Conservation (phyloP, 352 stramenopile genomes). For the Phytophthora crassamura region DNA sequence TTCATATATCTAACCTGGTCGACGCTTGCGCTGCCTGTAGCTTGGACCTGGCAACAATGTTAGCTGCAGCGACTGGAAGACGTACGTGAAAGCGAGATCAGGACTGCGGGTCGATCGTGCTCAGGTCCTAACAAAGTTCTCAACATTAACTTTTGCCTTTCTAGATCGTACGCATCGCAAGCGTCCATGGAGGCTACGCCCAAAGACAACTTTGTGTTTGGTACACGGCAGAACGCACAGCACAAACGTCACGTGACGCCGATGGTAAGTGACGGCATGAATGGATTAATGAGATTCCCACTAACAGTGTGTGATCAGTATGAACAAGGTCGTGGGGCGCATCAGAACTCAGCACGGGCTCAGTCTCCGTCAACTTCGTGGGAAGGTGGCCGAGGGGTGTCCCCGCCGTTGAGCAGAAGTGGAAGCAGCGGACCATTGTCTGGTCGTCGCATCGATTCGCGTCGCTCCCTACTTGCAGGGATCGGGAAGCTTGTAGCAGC, state of each 20-base stretch:
- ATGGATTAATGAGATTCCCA: no score
- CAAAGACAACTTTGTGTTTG: constrained; percentile 54
- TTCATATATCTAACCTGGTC: no score
- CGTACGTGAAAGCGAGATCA: constrained; percentile 40
- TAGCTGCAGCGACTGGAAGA: constrained; percentile 71
- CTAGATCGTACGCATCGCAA: constrained; percentile 71
- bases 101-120: neutral
- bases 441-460: constrained; percentile 53
- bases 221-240: constrained; percentile 61
- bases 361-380: constrained; percentile 25
- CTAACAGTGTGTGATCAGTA: constrained; percentile 27
- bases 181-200: constrained; percentile 56
- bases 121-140: neutral
- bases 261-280: constrained; percentile 57
- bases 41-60: constrained; percentile 52
- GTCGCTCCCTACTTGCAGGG: constrained; percentile 72
- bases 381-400: constrained; percentile 18
- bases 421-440: constrained; percentile 43
- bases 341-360: constrained; percentile 13
- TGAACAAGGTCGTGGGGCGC: constrained; percentile 27
- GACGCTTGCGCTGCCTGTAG: constrained; percentile 22
- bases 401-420: constrained; percentile 25
- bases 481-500: constrained; percentile 79
- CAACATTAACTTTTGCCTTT: neutral
- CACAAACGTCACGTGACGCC: constrained; percentile 70